Evolutionary conservation across 805 yeast species (phyloP).

Genomic region (Candida sphagnicola): DNA sequence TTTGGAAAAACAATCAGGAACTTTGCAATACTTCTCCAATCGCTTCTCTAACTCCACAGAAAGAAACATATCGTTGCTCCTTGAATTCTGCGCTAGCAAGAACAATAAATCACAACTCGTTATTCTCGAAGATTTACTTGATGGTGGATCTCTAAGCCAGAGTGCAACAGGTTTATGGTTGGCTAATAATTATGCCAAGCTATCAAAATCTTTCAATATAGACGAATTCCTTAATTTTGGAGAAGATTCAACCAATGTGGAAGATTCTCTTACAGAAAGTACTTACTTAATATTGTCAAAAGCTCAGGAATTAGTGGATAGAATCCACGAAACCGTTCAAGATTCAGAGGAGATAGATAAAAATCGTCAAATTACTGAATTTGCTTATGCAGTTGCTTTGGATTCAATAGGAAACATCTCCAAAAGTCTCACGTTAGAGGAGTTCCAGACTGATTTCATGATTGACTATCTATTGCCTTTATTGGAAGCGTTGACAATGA

Average conservation of each 20-base stretch:
- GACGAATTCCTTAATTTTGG: slow-evolving; percentile 17
- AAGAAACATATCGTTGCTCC: slow-evolving; percentile 9
- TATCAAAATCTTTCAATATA: slow-evolving; percentile 7
- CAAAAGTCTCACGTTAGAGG: slow-evolving; percentile 16
- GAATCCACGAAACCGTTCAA: slow-evolving; percentile 1
- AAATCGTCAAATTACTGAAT: slow-evolving; percentile 14
- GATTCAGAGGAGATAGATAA: slow-evolving; percentile 1
- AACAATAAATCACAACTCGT: slow-evolving; percentile 5
- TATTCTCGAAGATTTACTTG: background rate
- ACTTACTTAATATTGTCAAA: slow-evolving; percentile 26
- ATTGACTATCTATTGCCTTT: slow-evolving; percentile 72
- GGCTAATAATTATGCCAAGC: slow-evolving; percentile 17
- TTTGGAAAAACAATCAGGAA: background rate
- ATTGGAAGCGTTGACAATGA: slow-evolving; percentile 64
- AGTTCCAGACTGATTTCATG: slow-evolving; percentile 48
- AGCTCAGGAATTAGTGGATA: slow-evolving; percentile 41
- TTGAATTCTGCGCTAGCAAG: slow-evolving; percentile 8
- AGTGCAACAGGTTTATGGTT: slow-evolving; percentile 29
- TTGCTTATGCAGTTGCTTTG: slow-evolving; percentile 38
- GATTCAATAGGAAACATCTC: slow-evolving; percentile 39
- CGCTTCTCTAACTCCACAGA: slow-evolving; percentile 19
- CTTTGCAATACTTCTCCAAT: slow-evolving; percentile 10
- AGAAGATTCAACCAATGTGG: slow-evolving; percentile 7
- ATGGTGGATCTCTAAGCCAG: slow-evolving; percentile 3
- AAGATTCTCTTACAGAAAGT: slow-evolving; percentile 10